phyloP scores from a whole-genome alignment of 225 moss, liverwort and hornwort genomes.

The Rhytidiadelphus loreus region DNA sequence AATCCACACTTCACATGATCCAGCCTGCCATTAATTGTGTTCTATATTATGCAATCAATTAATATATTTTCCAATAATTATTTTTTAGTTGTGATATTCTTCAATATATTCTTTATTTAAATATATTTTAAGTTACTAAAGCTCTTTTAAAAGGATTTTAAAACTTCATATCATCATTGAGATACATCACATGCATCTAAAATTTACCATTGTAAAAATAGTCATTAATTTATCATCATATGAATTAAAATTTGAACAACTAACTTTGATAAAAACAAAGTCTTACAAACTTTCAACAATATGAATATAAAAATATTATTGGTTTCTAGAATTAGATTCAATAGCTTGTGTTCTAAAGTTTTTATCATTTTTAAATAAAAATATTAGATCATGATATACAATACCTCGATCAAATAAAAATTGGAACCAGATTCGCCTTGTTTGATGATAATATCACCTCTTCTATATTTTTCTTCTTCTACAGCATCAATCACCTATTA shows the following conservation, averaged over 20 bases:
- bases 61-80: not conserved
- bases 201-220: not conserved
- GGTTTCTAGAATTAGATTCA: not conserved
- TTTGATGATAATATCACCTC: conserved; percentile 57
- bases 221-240: not conserved
- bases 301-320: too few species aligned
- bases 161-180: not conserved
- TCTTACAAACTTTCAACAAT: not conserved
- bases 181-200: too few species aligned
- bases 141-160: too few species aligned
- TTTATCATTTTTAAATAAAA: not conserved
- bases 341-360: not conserved
- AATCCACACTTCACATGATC: conserved; percentile 65
- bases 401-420: conserved; percentile 86
- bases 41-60: not conserved
- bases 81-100: not conserved
- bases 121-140: too few species aligned
- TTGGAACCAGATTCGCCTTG: conserved; percentile 65
- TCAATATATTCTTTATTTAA: not conserved
- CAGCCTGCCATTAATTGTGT: conserved; percentile 18
- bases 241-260: not conserved
- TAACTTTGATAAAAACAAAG: not conserved
- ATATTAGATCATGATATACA: too few species aligned
- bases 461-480: conserved; percentile 55
- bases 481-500: conserved; percentile 68